Evolutionary conservation across 768 basidiomycete genomes (phyloP), one percentile per base, ranked within the genome.

Genomic region (Kwoniella heveanensis): DNA sequence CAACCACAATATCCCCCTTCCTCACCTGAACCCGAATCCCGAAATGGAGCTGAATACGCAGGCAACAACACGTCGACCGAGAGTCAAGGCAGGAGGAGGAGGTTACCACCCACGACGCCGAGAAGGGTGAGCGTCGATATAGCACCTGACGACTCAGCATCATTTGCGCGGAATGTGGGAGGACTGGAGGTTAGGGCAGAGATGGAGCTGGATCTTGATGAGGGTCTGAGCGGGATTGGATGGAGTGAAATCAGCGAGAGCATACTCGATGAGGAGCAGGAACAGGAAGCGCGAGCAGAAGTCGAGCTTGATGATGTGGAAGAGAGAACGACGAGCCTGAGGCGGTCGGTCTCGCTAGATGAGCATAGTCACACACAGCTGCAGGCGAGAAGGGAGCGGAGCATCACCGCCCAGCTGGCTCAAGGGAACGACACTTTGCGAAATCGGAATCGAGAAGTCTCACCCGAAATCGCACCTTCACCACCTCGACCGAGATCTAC

Each of bases 151-250:
- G 60, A 69, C 51, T 57, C 65, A 21, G 64, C 48, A n/a, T n/a
- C 57, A 2, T 76, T 76, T 37, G 74, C 54, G 0, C 29, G 64
- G 24, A 65, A 68, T 17, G 56, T 63, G 1, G 65, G 50, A 26
- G 56, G 49, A 12, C 32, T 67, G 22, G 69, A 74, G 36, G 61
- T 69, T 9, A 37, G 57, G 8, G 65, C 58, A 17, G 69, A 70
- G 53, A 67, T 76, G 6, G 74, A 70, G 22, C 26, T 76, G 54
- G 73, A 75, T 60, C 51, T 75, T 37, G 71, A 73, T 51, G 62
- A 66, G 25, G 57, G 62, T 0, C 21, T 64, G 7, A 58, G 62
- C 25, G 44, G 21, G 30, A 27, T 59, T 30, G 55, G 56, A 13
- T 58, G 56, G 57, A 47, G 52, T 44, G 29, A 60, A 37, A 51